A percentile compares a stretch with the other conserved stretches of the same genome.
Conservation (phyloP, 768 basidiomycete species). For the Amanita muscaria region DNA sequence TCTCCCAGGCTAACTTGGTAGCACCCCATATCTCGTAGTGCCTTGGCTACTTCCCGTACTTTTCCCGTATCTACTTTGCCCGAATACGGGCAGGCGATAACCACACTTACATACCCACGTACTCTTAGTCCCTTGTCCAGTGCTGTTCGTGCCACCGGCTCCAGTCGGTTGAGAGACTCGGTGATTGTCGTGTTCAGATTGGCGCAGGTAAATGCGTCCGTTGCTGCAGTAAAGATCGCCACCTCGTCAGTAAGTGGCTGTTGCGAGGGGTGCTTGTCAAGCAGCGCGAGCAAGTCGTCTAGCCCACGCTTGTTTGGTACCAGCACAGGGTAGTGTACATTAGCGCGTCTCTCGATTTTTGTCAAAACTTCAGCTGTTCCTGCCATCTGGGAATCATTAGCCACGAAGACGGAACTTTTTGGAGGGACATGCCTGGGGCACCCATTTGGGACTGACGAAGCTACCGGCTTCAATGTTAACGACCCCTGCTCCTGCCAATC, state of each 20-base stretch:
- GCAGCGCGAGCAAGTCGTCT: conserved; percentile 53
- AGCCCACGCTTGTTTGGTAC: conserved; percentile 76
- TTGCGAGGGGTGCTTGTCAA: conserved; percentile 29
- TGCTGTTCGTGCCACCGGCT: conserved; percentile 54
- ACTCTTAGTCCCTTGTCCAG: conserved; percentile 56
- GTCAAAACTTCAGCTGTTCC: conserved; percentile 72
- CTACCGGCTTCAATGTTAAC: conserved; percentile 75
- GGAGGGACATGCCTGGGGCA: conserved; percentile 59
- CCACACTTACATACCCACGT: conserved; percentile 80
- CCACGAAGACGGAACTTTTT: not conserved
- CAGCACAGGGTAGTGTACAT: conserved; percentile 69
- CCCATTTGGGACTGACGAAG: conserved; percentile 91
- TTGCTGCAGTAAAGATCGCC: conserved; percentile 82
- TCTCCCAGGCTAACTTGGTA: conserved; percentile 91
- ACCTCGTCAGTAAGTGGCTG: conserved; percentile 68
- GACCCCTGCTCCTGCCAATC: conserved; percentile 60
- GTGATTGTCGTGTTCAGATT: conserved; percentile 74
- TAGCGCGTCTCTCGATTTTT: conserved; percentile 40
- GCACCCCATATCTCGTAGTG: conserved; percentile 82
- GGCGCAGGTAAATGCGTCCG: conserved; percentile 77
- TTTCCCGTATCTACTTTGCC: conserved; percentile 57
- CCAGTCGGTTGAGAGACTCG: conserved; percentile 60
- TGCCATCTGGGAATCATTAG: conserved; percentile 54
- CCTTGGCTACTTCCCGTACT: conserved; percentile 64
- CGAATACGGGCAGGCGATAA: conserved; percentile 80